These are phyloP conservation scores for Aquanectria penicillioides DNA, from an alignment of 2,329 filamentous ascomycete genomes.

Conservation along the genomic window DNA sequence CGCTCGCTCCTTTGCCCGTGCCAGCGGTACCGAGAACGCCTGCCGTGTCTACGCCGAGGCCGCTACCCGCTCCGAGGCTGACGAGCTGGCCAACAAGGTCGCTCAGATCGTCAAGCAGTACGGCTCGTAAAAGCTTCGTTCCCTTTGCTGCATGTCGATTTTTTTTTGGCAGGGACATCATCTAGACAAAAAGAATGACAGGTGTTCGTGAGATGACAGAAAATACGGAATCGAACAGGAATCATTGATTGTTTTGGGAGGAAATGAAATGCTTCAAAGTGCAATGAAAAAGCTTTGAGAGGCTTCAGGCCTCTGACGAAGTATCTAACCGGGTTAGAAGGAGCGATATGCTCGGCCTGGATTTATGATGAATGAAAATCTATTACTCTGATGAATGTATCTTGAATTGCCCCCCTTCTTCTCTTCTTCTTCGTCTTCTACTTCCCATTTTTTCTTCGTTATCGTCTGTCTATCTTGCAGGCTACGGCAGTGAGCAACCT, in stretches of 20 bases:
- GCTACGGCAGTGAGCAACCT: too few relatives aligned
- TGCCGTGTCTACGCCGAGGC: conserved; percentile 97
- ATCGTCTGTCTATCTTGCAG: too few relatives aligned
- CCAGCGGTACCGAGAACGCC: conserved; percentile 94
- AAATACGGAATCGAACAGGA: conserved; percentile 1
- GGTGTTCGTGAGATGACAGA: conserved; percentile 6
- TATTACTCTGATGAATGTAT: conserved; percentile 23
- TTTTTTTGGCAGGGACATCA: too few relatives aligned
- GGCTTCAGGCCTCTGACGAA: not conserved
- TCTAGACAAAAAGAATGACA: conserved; percentile 29
- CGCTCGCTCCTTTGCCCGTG: conserved; percentile 89
- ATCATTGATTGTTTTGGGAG: not conserved
- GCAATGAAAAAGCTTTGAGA: not conserved
- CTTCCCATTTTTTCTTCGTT: not conserved
- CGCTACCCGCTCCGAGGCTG: conserved; percentile 86
- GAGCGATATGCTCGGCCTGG: conserved; percentile 16
- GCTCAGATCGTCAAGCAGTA: conserved; percentile 76
- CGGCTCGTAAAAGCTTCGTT: too few relatives aligned
- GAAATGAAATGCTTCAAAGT: not conserved
- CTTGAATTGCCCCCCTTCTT: too few relatives aligned
- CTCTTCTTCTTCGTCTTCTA: too few relatives aligned
- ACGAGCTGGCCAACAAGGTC: conserved; percentile 88
- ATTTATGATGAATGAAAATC: conserved; percentile 29
- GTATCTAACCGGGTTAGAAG: conserved; percentile 12
- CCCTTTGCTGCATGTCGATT: too few relatives aligned